Evolutionary conservation across 2,329 filamentous ascomycete genomes (phyloP), one percentile per base, ranked within the genome.

Genomic region (Hypoxylon sp.): DNA sequence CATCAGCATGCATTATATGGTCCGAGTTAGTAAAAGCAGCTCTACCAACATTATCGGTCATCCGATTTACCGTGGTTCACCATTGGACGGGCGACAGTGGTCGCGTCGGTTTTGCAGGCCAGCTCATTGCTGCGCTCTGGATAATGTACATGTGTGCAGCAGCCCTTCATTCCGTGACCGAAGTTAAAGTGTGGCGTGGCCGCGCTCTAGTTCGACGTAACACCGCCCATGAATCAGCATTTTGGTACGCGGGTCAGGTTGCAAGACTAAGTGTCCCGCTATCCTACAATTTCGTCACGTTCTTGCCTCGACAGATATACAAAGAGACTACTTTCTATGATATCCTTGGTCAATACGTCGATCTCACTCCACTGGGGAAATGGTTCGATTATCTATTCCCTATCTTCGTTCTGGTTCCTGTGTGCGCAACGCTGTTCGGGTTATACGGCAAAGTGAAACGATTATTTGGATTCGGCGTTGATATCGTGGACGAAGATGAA

Each of bases 101-200:
- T 27, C 90, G 92, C 63, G 90, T 98, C 68, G 93, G 93, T 17
- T 94, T 98, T 73, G 91, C 91, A 1, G 94, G 94, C 3, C 96
- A 99, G 79, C 79, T 94, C 49, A 91, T 95, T 54, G 92, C 95
- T 0, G 91, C 94, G 1, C 83, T 89, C 13, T 99, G 96, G 96
- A 91, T 99, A 68, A 85, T 95, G 64, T 99, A 99, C 84, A 99
- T 99, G 96, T 97, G 93, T 79, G 86, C 92, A 13, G 94, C 94
- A 51, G 94, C 96, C 4, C 88, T 98, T 56, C 92, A 90, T 64
- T 95, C 94, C 6, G 91, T 99, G 76, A 94, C 91, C 13, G 94
- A 97, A 77, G 93, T 97, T 74, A 97, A 96, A 77, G 94, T 98
- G n/a, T 99, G 96, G 96, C 92, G 96, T 63, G 96, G 97, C 54